Conservation (phyloP, 176 grass and related monocot genomes). For the Paspalum notatum region DNA sequence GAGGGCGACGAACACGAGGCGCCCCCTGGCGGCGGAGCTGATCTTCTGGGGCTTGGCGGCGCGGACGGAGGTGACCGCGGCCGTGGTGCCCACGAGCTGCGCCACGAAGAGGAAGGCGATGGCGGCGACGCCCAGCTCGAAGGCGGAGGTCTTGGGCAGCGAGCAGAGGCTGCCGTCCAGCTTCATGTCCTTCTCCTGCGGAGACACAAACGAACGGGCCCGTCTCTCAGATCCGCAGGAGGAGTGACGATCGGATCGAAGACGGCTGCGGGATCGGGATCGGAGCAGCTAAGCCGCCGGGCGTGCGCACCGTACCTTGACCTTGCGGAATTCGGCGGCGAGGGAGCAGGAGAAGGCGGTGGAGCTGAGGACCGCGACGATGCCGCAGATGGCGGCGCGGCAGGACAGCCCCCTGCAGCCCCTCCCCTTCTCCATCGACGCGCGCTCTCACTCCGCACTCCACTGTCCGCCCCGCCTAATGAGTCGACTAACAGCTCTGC, state of each 20-base stretch:
- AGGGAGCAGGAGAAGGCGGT: conserved; percentile 81
- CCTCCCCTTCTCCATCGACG: conserved; percentile 46
- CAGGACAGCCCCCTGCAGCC: conserved; percentile 21
- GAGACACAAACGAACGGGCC: background rate
- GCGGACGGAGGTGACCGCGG: conserved; percentile 35
- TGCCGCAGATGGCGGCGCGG: conserved; percentile 49
- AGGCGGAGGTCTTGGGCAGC: conserved; percentile 72
- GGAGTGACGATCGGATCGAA: too few relatives aligned
- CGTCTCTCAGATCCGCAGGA: conserved; percentile 41
- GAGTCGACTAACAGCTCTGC: background rate
- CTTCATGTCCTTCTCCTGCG: conserved; percentile 75
- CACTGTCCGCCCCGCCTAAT: background rate
- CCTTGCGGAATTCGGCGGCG: conserved; percentile 83
- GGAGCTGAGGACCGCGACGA: conserved; percentile 55
- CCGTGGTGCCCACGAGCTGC: conserved; percentile 75
- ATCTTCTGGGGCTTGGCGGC: conserved; percentile 12
- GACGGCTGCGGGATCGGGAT: too few relatives aligned
- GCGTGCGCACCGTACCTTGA: conserved; percentile 50
- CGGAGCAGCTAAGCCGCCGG: too few relatives aligned
- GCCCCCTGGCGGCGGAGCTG: background rate
- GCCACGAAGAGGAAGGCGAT: conserved; percentile 66
- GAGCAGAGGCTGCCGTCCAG: conserved; percentile 92
- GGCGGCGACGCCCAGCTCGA: conserved; percentile 76
- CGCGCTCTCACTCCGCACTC: background rate
- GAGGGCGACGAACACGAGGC: conserved; percentile 43